Percentiles rank a stretch among this genome's conserved stretches.
Evolutionary conservation across 2,329 filamentous ascomycete genomes (phyloP).

Genomic region (Zymoseptoria ardabiliae): DNA sequence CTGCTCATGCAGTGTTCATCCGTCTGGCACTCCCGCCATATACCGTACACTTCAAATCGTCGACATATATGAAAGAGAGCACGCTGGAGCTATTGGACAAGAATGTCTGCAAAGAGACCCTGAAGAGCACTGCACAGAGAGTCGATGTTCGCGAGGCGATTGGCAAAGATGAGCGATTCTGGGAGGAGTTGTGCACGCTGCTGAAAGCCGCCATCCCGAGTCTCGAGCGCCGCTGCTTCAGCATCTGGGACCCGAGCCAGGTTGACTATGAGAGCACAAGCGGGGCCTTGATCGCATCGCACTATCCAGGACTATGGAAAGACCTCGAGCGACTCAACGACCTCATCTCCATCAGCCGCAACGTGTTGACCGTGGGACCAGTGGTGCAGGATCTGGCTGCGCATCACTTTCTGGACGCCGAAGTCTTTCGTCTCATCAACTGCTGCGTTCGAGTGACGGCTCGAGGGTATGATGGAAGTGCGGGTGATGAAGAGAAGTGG

Average conservation of each 20-base stretch:
- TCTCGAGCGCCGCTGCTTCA: slow-evolving; percentile 55
- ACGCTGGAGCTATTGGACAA: slow-evolving; percentile 51
- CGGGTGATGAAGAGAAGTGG: slow-evolving; percentile 58
- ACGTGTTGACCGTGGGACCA: slow-evolving; percentile 54
- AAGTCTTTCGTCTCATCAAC: slow-evolving; percentile 55
- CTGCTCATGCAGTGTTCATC: slow-evolving; percentile 38
- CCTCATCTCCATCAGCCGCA: slow-evolving; percentile 54
- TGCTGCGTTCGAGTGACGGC: slow-evolving; percentile 59
- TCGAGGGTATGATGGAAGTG: slow-evolving; percentile 57
- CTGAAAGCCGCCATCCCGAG: slow-evolving; percentile 54
- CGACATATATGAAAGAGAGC: slow-evolving; percentile 53
- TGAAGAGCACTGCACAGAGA: slow-evolving; percentile 51
- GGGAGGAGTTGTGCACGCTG: slow-evolving; percentile 52
- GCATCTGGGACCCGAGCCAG: slow-evolving; percentile 49
- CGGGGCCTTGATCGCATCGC: slow-evolving; percentile 54
- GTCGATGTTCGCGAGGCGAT: slow-evolving; percentile 48
- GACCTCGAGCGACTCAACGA: slow-evolving; percentile 58
- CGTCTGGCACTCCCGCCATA: slow-evolving; percentile 42
- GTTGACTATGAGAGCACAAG: slow-evolving; percentile 53
- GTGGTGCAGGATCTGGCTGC: slow-evolving; percentile 57
- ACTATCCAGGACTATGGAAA: slow-evolving; percentile 51
- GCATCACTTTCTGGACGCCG: slow-evolving; percentile 52
- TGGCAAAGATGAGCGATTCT: slow-evolving; percentile 50
- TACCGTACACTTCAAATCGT: slow-evolving; percentile 52
- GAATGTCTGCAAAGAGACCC: slow-evolving; percentile 50